Evolutionary conservation across 2,329 filamentous ascomycete genomes (phyloP).

Genomic region (Aureobasidium sp.): DNA sequence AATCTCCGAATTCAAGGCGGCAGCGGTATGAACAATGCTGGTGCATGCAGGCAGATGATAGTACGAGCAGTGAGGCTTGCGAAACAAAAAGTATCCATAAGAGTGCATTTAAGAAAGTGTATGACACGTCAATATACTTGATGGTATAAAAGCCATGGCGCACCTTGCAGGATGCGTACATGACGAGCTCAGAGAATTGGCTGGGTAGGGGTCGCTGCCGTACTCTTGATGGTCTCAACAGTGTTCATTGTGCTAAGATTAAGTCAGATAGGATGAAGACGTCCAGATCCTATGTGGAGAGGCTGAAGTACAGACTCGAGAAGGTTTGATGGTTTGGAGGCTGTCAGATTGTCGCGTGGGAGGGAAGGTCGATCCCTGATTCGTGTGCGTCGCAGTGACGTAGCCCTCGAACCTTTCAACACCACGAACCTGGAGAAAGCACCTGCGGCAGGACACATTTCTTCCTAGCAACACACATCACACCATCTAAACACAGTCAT

Average conservation of each 20-base stretch:
- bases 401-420: background rate
- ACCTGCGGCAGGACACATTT: background rate
- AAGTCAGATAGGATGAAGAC: no score
- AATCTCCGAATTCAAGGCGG: slow-evolving; percentile 3
- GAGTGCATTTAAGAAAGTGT: background rate
- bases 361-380: background rate
- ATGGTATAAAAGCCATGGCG: background rate
- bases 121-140: background rate
- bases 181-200: background rate
- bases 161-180: slow-evolving; percentile 6
- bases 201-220: background rate
- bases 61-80: background rate
- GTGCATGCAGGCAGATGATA: slow-evolving; percentile 6
- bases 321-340: background rate
- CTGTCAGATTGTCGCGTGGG: background rate
- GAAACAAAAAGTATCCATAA: background rate
- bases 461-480: background rate
- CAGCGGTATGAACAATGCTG: background rate
- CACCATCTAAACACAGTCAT: background rate
- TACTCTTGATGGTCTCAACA: background rate
- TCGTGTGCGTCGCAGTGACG: slow-evolving; percentile 2
- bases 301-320: background rate
- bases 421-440: slow-evolving; percentile 2
- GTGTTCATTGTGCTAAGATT: background rate
- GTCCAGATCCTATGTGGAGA: background rate